These are phyloP conservation scores for Pilobolus umbonatus DNA, from an alignment of 192 early-diverging fungal genomes.

Conservation along the genomic window DNA sequence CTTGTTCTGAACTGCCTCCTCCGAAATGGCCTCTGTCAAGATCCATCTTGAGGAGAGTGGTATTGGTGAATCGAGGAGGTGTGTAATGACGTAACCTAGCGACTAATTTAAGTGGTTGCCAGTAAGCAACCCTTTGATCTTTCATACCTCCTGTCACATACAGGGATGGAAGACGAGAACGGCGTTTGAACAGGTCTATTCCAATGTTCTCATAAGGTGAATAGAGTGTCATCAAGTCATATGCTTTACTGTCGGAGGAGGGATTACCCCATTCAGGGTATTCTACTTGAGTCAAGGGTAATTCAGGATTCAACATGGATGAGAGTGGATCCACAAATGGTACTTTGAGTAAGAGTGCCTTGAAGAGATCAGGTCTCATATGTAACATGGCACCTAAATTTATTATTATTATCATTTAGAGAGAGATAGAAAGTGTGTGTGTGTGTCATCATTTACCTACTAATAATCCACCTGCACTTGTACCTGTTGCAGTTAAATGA, in stretches of 20 bases:
- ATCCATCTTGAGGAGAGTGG: slow-evolving; percentile 42
- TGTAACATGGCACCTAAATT: slow-evolving; percentile 55
- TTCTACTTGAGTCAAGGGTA: slow-evolving; percentile 69
- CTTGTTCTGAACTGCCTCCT: slow-evolving; percentile 39
- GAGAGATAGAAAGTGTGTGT: not conserved
- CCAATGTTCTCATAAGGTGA: slow-evolving; percentile 67
- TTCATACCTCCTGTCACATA: slow-evolving; percentile 72
- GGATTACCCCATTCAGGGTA: slow-evolving; percentile 78
- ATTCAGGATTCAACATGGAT: slow-evolving; percentile 72
- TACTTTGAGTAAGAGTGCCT: slow-evolving; percentile 68
- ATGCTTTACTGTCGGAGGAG: slow-evolving; percentile 39
- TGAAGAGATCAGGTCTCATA: slow-evolving; percentile 58
- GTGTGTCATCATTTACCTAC: no score
- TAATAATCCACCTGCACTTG: slow-evolving; percentile 75
- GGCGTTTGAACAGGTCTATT: not conserved
- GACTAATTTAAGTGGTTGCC: slow-evolving; percentile 86
- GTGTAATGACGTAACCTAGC: slow-evolving; percentile 52
- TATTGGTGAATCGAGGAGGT: slow-evolving; percentile 21
- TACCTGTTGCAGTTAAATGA: slow-evolving; percentile 60
- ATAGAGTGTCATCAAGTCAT: slow-evolving; percentile 54
- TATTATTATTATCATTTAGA: slow-evolving; percentile 53
- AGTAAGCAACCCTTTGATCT: slow-evolving; percentile 77
- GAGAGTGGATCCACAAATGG: slow-evolving; percentile 86
- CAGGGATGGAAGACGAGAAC: slow-evolving; percentile 47
- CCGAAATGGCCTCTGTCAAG: slow-evolving; percentile 53